Conservation (phyloP, 495 filamentous ascomycete genomes). For the Podospora fimiseda region DNA sequence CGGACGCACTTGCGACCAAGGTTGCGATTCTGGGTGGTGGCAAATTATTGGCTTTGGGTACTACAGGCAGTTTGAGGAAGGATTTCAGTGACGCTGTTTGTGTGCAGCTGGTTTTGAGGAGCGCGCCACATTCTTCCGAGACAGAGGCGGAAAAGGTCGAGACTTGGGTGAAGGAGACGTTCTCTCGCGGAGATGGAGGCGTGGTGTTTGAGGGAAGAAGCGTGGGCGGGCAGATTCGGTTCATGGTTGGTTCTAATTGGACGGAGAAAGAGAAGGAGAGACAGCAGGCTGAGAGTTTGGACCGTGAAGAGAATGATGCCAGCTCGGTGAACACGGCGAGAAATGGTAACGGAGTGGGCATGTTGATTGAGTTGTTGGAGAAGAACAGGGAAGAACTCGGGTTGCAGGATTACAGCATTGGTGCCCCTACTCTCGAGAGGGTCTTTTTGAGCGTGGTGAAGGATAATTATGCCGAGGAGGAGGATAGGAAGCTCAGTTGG, state of each 20-base stretch:
- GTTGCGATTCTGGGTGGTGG: constrained; percentile 59
- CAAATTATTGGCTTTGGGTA: constrained; percentile 58
- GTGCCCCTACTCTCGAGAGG: constrained; percentile 72
- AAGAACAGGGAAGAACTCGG: constrained; percentile 55
- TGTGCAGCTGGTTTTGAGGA: constrained; percentile 61
- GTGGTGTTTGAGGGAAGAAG: constrained; percentile 59
- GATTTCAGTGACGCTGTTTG: constrained; percentile 55
- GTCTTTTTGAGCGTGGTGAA: constrained; percentile 75
- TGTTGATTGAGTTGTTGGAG: constrained; percentile 44
- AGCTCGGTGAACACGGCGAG: neutral
- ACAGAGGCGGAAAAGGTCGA: constrained; percentile 58
- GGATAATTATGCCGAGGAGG: constrained; percentile 62
- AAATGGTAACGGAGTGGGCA: constrained; percentile 33
- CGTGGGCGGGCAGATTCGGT: constrained; percentile 74
- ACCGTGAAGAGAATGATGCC: neutral
- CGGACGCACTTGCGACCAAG: constrained; percentile 59
- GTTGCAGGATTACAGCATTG: constrained; percentile 68
- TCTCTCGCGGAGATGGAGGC: constrained; percentile 44
- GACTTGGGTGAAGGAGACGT: constrained; percentile 49
- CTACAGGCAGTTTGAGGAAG: constrained; percentile 50
- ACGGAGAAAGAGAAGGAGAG: neutral
- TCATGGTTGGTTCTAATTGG: constrained; percentile 53
- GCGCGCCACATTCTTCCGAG: constrained; percentile 58
- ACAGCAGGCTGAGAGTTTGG: constrained; percentile 46
- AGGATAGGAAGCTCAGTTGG: constrained; percentile 39